These are phyloP conservation scores for Erysimum cheiri DNA, from an alignment of 441 rosid species.

Conservation along the genomic window DNA sequence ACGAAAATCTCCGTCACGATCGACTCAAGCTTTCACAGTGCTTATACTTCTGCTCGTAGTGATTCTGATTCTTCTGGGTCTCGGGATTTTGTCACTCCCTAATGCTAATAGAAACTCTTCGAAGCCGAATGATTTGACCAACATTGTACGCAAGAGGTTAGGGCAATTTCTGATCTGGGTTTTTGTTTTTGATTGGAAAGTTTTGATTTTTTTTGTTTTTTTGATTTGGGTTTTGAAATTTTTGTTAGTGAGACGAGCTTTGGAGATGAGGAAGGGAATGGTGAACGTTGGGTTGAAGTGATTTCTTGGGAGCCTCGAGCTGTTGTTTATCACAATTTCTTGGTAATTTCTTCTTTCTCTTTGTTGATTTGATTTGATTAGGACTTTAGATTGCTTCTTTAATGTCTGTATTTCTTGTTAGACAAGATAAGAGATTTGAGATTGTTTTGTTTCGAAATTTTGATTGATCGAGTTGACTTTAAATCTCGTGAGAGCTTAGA, in stretches of 20 bases:
- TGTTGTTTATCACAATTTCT: slow-evolving; percentile 78
- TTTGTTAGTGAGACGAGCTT: slow-evolving; percentile 15
- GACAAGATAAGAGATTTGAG: slow-evolving; percentile 7
- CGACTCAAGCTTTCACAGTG: slow-evolving; percentile 56
- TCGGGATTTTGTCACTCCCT: slow-evolving; percentile 77
- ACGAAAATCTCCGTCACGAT: slow-evolving; percentile 65
- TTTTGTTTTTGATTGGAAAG: background rate
- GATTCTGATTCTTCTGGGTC: slow-evolving; percentile 69
- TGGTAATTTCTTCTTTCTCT: slow-evolving; percentile 51
- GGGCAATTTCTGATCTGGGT: background rate
- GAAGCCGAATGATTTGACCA: slow-evolving; percentile 72
- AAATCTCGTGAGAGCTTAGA: no score
- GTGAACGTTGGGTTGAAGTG: slow-evolving; percentile 82
- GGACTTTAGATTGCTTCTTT: background rate
- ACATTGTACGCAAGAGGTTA: slow-evolving; percentile 61
- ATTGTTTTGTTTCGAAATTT: background rate
- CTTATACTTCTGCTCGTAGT: slow-evolving; percentile 68
- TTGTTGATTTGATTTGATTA: background rate
- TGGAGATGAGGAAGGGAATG: slow-evolving; percentile 52
- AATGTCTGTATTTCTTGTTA: slow-evolving; percentile 30
- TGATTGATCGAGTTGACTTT: no score
- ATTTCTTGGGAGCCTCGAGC: slow-evolving; percentile 98
- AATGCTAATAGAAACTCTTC: slow-evolving; percentile 51
- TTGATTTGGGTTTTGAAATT: background rate
- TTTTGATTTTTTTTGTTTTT: slow-evolving; percentile 17